A percentile compares a stretch with the other conserved stretches of the same genome.
phyloP scores from a whole-genome alignment of 441 rosid genomes.

The Eutrema salsugineum region DNA sequence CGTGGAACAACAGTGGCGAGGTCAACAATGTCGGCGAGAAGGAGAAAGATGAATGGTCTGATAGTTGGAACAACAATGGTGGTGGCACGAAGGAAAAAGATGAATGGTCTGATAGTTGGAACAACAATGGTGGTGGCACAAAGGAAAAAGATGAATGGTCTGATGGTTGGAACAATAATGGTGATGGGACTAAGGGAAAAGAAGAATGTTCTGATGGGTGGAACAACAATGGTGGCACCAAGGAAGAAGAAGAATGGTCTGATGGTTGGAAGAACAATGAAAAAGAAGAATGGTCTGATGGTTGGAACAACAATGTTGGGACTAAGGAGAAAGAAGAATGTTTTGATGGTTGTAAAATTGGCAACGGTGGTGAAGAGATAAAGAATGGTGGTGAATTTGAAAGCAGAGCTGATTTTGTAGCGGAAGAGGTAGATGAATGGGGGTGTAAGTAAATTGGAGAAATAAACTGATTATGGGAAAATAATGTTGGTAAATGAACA shows the following conservation, averaged over 20 bases:
- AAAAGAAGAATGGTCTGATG: conserved; percentile 65
- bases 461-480: not conserved
- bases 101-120: conserved; percentile 82
- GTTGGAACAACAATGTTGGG: conserved; percentile 38
- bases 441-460: conserved; percentile 49
- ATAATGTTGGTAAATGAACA: not conserved
- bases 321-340: conserved; percentile 6
- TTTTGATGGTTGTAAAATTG: not conserved
- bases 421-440: conserved; percentile 49
- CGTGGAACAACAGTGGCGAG: conserved; percentile 31
- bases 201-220: conserved; percentile 73
- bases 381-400: not conserved
- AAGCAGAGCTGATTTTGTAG: not conserved
- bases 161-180: conserved; percentile 49
- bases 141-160: conserved; percentile 61
- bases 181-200: conserved; percentile 29
- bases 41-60: conserved; percentile 75
- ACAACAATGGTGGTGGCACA: not conserved
- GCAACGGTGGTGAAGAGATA: not conserved
- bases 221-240: conserved; percentile 29
- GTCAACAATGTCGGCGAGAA: conserved; percentile 24
- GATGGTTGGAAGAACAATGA: conserved; percentile 39
- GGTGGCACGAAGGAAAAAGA: conserved; percentile 34
- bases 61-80: conserved; percentile 46
- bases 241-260: conserved; percentile 24